phyloP scores from a whole-genome alignment of 495 filamentous ascomycete genomes.

The Aspergillus taichungensis region DNA sequence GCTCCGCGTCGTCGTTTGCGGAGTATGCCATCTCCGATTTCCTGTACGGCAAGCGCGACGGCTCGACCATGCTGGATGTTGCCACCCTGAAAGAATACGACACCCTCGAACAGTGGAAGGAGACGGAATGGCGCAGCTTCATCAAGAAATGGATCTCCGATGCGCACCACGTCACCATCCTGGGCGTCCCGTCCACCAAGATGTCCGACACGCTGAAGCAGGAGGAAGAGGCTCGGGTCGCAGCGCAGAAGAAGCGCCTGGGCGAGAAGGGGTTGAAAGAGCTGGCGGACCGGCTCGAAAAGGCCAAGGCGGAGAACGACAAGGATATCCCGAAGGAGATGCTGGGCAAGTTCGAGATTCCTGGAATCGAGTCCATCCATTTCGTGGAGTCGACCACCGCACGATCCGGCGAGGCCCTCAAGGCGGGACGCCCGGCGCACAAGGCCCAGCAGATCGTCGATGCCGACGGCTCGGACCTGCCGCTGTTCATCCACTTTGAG shows the following conservation, averaged over 20 bases:
- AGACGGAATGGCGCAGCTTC: conserved; percentile 74
- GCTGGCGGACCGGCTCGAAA: conserved; percentile 65
- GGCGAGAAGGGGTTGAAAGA: conserved; percentile 60
- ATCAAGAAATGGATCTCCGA: conserved; percentile 78
- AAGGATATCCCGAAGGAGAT: conserved; percentile 67
- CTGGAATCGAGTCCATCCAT: conserved; percentile 77
- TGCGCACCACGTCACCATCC: conserved; percentile 74
- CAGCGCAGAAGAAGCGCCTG: conserved; percentile 48
- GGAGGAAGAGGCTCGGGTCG: conserved; percentile 53
- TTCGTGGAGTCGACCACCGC: conserved; percentile 87
- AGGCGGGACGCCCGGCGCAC: conserved; percentile 57
- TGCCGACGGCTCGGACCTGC: conserved; percentile 49
- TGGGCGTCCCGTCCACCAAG: conserved; percentile 70
- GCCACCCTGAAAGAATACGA: conserved; percentile 66
- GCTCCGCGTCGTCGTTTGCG: conserved; percentile 63
- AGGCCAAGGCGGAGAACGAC: conserved; percentile 73
- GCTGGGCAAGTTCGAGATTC: conserved; percentile 72
- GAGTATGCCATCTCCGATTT: conserved; percentile 82
- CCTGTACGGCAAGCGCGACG: conserved; percentile 79
- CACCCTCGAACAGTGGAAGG: conserved; percentile 65
- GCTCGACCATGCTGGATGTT: conserved; percentile 65
- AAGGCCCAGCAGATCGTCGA: conserved; percentile 70
- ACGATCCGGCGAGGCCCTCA: conserved; percentile 68
- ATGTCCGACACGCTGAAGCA: conserved; percentile 64
- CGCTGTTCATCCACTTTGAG: conserved; percentile 96